Conservation (phyloP, 371 early-diverging fungal genomes). For the Mortierella sp. region DNA sequence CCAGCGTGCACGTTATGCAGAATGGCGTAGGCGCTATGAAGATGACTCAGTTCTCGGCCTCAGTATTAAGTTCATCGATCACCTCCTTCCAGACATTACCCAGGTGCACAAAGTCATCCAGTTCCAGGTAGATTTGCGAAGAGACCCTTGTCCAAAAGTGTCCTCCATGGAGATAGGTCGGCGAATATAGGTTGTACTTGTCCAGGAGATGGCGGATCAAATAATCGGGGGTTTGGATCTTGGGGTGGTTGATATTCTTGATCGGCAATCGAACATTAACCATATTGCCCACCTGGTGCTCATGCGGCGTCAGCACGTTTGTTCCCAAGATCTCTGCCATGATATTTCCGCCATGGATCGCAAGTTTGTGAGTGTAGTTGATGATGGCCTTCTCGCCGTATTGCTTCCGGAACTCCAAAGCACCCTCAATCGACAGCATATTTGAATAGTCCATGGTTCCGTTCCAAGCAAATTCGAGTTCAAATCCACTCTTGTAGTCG, state of each 20-base stretch:
- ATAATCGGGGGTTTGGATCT: conserved; percentile 25
- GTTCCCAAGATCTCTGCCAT: conserved; percentile 72
- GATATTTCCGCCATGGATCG: conserved; percentile 65
- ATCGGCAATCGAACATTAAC: conserved; percentile 70
- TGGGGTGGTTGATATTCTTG: conserved; percentile 29
- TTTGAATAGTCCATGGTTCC: conserved; percentile 62
- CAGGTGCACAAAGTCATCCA: conserved; percentile 61
- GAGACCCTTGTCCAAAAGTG: conserved; percentile 65
- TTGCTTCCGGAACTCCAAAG: conserved; percentile 62
- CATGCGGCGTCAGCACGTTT: conserved; percentile 62
- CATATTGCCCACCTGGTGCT: conserved; percentile 60
- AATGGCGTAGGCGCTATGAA: too few species aligned
- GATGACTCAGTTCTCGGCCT: too few species aligned
- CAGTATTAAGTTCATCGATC: conserved; percentile 53
- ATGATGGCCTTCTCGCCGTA: conserved; percentile 63
- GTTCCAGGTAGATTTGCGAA: conserved; percentile 69
- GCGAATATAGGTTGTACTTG: conserved; percentile 57
- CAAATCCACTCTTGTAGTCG: conserved; percentile 45
- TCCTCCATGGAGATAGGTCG: conserved; percentile 60
- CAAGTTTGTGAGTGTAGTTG: conserved; percentile 64
- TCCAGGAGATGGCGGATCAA: conserved; percentile 56
- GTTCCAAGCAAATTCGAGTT: conserved; percentile 60
- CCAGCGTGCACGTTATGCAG: too few species aligned
- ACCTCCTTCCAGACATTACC: conserved; percentile 58
- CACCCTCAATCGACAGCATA: conserved; percentile 60